Evolutionary conservation across 345 rosid genomes (phyloP), one percentile per base, ranked within the genome.

Genomic region (Pistacia integerrima): DNA sequence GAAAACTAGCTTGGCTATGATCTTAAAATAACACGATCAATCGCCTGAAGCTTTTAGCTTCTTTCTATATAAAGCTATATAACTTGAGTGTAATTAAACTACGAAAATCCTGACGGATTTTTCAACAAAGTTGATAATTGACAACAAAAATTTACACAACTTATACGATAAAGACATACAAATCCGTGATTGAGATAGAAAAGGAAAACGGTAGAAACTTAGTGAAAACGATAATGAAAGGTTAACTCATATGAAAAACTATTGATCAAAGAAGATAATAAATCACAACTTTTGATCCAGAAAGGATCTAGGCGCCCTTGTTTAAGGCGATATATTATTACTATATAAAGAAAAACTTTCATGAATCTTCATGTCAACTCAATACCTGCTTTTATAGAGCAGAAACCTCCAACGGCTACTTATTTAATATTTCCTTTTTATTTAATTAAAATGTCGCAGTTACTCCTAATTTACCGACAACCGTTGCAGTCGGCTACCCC

Each of bases 401-500:
- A 17, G 25, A 75, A 64, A 22, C 44, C 75, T 69, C 83, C 82
- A 85, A 87, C 88, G 90, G 85, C 89, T 82, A 85, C 83, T 72
- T 30, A 63, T 25, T 20, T 11, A 6, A 41, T 41, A 41, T 41
- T 6, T 5, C 8, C 51, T 38, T 22, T 49, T n/a, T 76, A 57
- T 41, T 28, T 9, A 62, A 80, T 56, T 63, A 73, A 79, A 86
- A 80, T 74, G 72, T 75, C 81, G 18, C 51, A 18, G 56, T 77
- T 79, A 38, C 79, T 72, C 75, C 73, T 54, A 70, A 55, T 80
- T 84, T 82, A 87, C 88, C 84, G 89, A 87, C 88, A 80, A 87
- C 89, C 82, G 85, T 61, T 33, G 80, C 78, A 71, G 83, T 73
- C 84, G 79, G 86, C 81, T 62, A 79, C 66, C 77, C 67, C 76